Base-by-base conservation (phyloP, 768 basidiomycete species). In the Boletus reticulatus region DNA sequence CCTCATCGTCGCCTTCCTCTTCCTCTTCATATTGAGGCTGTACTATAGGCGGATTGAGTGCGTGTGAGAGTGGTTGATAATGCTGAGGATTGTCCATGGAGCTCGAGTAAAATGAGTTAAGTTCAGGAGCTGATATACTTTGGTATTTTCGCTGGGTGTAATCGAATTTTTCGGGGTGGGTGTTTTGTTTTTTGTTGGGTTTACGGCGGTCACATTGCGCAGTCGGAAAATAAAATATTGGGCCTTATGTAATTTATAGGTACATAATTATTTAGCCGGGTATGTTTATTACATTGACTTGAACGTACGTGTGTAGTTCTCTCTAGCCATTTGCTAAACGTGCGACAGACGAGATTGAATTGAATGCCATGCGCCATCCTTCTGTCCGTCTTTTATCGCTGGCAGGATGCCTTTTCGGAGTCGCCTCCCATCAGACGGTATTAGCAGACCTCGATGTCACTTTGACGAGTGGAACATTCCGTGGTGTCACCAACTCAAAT, bases 31-130 rank as follows among this genome's bases (percentile, higher is more conserved):
- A 67, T 69, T 74, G 58, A 4, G 65, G 68, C 39, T 62, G 72
- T 27, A 67, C 58, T 54, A 72, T 65, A 29, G 73, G 85, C 0
- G 84, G 85, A 68, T 87, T 76, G 38, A 91, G 77, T 42, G 89
- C 89, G 76, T 89, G 85, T 52, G 88, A 91, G 62, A 91, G 79
- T 27, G 89, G 86, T 58, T 89, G 88, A 73, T 91, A 88, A 59
- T 87, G 86, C 68, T 89, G 87, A 52, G 87, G 86, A 69, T 88
- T 88, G 73, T 88, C 78, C 79, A 80, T 78, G 56, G 48, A 44
- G 34, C 29, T 48, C 45, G 16, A 45, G 34, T 52, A 41, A 49
- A 36, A 60, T 64, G 59, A 55, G 63, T 65, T 68, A 54, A 67
- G 67, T 53, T 60, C 50, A 59, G 46, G 64, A 61, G 59, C 44